phyloP scores from a whole-genome alignment of 768 basidiomycete species.

The Agaricus sinodeliciosus region DNA sequence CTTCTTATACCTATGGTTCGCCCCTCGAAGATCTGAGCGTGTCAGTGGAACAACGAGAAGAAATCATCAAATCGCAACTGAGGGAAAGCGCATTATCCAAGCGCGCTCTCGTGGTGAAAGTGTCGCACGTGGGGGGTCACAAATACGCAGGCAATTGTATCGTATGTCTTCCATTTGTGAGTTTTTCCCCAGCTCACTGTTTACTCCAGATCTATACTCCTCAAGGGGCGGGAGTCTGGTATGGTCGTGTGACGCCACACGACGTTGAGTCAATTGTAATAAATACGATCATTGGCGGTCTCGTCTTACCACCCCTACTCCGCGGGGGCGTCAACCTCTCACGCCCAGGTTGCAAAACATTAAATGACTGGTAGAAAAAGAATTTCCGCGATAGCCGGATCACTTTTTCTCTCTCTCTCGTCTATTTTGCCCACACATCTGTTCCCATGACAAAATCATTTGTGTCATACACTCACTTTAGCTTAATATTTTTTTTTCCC shows the following conservation, averaged over 20 bases:
- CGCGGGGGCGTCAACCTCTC: constrained; percentile 81
- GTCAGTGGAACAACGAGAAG: constrained; percentile 46
- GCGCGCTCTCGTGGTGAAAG: constrained; percentile 76
- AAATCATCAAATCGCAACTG: constrained; percentile 43
- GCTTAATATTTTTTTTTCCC: too few species aligned
- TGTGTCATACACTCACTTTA: too few species aligned
- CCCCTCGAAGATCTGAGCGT: constrained; percentile 58
- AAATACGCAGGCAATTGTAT: constrained; percentile 88
- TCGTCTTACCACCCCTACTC: constrained; percentile 78
- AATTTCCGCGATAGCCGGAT: background rate
- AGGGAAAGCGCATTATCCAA: constrained; percentile 50
- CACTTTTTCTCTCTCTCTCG: background rate
- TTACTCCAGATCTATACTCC: constrained; percentile 73
- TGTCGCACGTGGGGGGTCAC: constrained; percentile 92
- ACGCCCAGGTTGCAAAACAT: constrained; percentile 55
- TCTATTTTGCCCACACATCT: background rate
- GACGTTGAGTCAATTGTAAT: constrained; percentile 82
- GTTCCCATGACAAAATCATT: too few species aligned
- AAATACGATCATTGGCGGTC: constrained; percentile 81
- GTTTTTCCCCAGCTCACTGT: constrained; percentile 2
- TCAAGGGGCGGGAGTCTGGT: constrained; percentile 83
- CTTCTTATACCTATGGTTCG: constrained; percentile 35
- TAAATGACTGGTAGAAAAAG: constrained; percentile 62
- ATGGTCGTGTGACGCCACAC: constrained; percentile 88
- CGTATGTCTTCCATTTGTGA: constrained; percentile 41